Conservation (phyloP, 371 early-diverging fungal species). For the Globomyces sp. region DNA sequence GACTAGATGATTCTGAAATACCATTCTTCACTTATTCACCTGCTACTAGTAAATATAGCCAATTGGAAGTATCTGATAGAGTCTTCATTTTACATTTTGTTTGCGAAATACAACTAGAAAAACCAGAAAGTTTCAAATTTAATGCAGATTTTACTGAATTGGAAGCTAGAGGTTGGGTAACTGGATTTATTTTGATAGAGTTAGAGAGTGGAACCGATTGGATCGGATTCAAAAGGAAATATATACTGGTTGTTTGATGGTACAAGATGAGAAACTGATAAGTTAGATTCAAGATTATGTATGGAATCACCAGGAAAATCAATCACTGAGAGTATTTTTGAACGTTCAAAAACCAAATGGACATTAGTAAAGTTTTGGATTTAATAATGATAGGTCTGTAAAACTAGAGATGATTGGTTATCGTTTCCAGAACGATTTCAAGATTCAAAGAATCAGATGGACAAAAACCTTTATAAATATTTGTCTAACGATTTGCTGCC, state of each 20-base stretch:
- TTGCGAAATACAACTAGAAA: conserved; percentile 60
- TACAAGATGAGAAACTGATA: conserved; percentile 26
- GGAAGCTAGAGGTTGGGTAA: conserved; percentile 61
- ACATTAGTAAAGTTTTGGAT: conserved; percentile 8
- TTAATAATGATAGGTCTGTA: conserved; percentile 45
- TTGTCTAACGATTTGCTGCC: conserved; percentile 25
- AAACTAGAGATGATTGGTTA: conserved; percentile 58
- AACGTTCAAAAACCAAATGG: conserved; percentile 5
- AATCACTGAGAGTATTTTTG: conserved; percentile 29
- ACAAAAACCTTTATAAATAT: conserved; percentile 51
- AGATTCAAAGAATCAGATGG: conserved; percentile 51
- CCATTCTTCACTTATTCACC: conserved; percentile 8
- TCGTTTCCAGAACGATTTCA: conserved; percentile 51
- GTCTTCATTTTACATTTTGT: conserved; percentile 13
- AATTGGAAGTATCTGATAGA: not conserved
- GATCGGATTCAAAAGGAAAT: conserved; percentile 59
- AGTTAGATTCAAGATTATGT: conserved; percentile 60
- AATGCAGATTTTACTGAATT: conserved; percentile 50
- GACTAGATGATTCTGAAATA: not conserved
- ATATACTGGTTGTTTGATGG: conserved; percentile 72
- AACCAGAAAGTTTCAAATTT: conserved; percentile 58
- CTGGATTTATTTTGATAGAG: not conserved
- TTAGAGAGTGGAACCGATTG: conserved; percentile 68
- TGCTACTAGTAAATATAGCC: not conserved
- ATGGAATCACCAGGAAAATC: conserved; percentile 47